Conservation (phyloP, 345 rosid genomes). For the Eutrema heterophyllum region DNA sequence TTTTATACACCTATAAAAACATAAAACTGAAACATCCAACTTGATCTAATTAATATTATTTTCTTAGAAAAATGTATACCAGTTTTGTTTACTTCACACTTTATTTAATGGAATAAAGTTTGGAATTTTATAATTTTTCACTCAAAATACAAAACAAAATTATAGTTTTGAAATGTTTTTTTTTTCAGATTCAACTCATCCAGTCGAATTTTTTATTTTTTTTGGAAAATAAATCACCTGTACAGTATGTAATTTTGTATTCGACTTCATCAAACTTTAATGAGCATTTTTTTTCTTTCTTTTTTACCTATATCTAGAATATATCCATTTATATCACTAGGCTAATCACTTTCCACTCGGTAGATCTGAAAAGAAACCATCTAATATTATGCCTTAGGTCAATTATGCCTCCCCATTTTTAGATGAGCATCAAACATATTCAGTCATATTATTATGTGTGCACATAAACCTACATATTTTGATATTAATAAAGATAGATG, state of each 20-base stretch:
- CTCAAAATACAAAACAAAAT: not conserved
- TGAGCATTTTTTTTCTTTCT: not conserved
- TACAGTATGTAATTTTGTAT: not conserved
- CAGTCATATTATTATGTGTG: slow-evolving; percentile 12
- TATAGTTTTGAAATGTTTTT: too few relatives aligned
- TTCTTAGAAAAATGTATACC: not conserved
- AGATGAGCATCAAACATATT: slow-evolving; percentile 17
- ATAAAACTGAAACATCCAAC: not conserved
- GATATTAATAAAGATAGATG: too few relatives aligned
- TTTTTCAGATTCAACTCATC: not conserved
- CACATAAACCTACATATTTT: not conserved
- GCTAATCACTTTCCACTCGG: slow-evolving; percentile 9
- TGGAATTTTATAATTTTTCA: not conserved
- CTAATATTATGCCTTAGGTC: not conserved
- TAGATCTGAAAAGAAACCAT: not conserved
- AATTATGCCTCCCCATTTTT: slow-evolving; percentile 10
- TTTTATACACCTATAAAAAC: not conserved
- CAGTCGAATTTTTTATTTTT: not conserved
- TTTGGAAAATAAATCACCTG: not conserved
- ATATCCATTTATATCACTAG: not conserved
- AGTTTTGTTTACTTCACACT: not conserved
- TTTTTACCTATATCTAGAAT: not conserved
- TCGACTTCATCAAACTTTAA: not conserved
- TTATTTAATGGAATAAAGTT: not conserved
- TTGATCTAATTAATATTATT: not conserved